Evolutionary conservation across 768 basidiomycete genomes (phyloP).

Genomic region (Boletus rubroflammeus): DNA sequence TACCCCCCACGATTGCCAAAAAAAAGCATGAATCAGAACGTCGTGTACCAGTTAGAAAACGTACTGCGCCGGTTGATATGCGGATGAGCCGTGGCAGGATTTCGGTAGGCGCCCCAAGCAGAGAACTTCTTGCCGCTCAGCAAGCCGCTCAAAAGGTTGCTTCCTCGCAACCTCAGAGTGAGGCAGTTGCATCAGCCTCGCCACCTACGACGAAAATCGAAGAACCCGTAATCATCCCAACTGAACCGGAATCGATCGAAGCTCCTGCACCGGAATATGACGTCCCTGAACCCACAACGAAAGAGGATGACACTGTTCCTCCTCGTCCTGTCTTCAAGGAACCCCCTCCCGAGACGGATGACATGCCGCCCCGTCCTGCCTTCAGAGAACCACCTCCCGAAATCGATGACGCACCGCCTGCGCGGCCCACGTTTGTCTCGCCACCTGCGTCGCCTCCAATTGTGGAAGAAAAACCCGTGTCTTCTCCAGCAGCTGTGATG

Average conservation of each 20-base stretch:
- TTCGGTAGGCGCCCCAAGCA: conserved; percentile 64
- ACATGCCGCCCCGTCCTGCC: conserved; percentile 36
- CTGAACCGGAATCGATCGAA: conserved; percentile 17
- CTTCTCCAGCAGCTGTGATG: conserved; percentile 35
- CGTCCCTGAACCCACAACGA: background rate
- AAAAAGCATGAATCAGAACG: conserved; percentile 89
- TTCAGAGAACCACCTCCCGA: conserved; percentile 69
- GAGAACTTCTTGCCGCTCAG: conserved; percentile 70
- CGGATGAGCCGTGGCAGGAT: conserved; percentile 77
- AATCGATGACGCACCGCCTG: conserved; percentile 36
- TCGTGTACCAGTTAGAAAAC: conserved; percentile 77
- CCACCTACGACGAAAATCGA: conserved; percentile 15
- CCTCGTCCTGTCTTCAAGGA: conserved; percentile 55
- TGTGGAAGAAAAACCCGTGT: conserved; percentile 18
- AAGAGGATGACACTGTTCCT: conserved; percentile 18
- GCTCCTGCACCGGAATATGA: background rate
- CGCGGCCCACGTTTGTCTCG: conserved; percentile 17
- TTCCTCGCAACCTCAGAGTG: conserved; percentile 21
- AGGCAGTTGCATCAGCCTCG: conserved; percentile 9
- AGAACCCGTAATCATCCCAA: conserved; percentile 14
- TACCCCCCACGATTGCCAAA: conserved; percentile 78
- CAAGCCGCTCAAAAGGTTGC: conserved; percentile 56
- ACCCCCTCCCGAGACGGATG: conserved; percentile 45
- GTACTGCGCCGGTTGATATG: conserved; percentile 86
- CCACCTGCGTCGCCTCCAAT: conserved; percentile 25